phyloP scores from a whole-genome alignment of 1,284 basidiomycete genomes.

The Malassezia arunalokei region DNA sequence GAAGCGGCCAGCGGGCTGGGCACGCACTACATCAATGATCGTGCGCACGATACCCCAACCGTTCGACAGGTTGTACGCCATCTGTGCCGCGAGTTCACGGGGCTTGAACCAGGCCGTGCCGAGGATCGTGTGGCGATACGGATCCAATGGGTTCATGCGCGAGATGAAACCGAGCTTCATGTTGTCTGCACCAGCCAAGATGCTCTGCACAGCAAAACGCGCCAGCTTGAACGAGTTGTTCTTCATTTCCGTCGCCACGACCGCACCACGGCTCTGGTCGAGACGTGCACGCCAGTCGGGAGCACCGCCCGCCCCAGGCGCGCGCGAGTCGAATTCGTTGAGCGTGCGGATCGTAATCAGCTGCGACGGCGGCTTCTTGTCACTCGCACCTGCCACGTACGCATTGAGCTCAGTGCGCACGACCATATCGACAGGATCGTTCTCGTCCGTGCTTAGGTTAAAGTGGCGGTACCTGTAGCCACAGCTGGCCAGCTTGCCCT shows the following conservation, averaged over 20 bases:
- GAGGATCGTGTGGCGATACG: conserved; percentile 85
- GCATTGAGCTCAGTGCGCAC: conserved; percentile 95
- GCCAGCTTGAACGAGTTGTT: conserved; percentile 98
- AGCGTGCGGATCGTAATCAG: conserved; percentile 71
- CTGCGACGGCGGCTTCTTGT: conserved; percentile 22
- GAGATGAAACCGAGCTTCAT: conserved; percentile 98
- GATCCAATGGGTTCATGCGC: conserved; percentile 81
- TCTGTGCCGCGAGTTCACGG: conserved; percentile 80
- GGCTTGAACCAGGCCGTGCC: conserved; percentile 91
- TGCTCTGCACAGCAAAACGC: conserved; percentile 90
- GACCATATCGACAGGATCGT: conserved; percentile 63
- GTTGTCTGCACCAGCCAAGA: conserved; percentile 85
- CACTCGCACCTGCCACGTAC: conserved; percentile 50
- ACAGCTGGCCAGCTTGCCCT: conserved; percentile 70
- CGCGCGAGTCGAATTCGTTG: conserved; percentile 91
- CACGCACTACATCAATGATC: conserved; percentile 37
- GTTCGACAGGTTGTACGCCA: conserved; percentile 87
- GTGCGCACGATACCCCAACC: conserved; percentile 87
- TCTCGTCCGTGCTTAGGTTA: conserved; percentile 83
- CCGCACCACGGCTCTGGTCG: conserved; percentile 90
- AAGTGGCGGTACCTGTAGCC: conserved; percentile 94
- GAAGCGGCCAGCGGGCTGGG: conserved; percentile 33
- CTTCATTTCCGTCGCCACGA: conserved; percentile 99
- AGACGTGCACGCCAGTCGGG: conserved; percentile 94
- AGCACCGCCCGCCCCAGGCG: conserved; percentile 78